Evolutionary conservation across 2,329 filamentous ascomycete genomes (phyloP).

Genomic region (Aaosphaeria pasadenensis): DNA sequence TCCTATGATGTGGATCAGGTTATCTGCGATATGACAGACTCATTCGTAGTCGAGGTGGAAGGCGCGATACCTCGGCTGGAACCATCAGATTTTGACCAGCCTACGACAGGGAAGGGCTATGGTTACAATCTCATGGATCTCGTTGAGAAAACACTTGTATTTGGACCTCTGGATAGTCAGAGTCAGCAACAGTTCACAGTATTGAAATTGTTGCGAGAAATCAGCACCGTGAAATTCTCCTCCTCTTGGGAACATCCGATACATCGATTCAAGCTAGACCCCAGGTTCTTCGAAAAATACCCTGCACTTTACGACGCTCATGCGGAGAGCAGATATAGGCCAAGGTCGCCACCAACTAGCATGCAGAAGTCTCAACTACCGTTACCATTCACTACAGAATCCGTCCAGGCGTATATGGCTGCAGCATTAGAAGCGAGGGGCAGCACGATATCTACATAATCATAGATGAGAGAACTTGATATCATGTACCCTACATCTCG

Average conservation of each 20-base stretch:
- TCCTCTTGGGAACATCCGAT: not conserved
- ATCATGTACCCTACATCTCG: too few species aligned
- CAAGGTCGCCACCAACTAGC: not conserved
- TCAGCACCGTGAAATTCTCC: not conserved
- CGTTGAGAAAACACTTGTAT: not conserved
- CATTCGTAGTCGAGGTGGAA: not conserved
- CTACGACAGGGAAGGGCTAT: not conserved
- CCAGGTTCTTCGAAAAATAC: not conserved
- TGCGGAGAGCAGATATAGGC: not conserved
- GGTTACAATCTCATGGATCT: not conserved
- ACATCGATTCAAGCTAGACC: not conserved
- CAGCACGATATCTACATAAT: too few species aligned
- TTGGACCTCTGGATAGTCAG: not conserved
- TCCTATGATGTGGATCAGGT: not conserved
- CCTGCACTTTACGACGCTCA: not conserved
- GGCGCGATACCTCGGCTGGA: not conserved
- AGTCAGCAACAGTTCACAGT: not conserved
- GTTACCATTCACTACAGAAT: not conserved
- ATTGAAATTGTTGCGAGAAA: not conserved
- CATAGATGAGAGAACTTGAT: too few species aligned
- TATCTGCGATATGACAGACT: not conserved
- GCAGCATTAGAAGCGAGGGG: not conserved
- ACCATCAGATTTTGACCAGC: not conserved
- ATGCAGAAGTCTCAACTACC: not conserved
- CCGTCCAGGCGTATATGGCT: not conserved